These are phyloP conservation scores for Phylloporus scabripes DNA, from an alignment of 768 basidiomycete genomes.

Conservation along the genomic window DNA sequence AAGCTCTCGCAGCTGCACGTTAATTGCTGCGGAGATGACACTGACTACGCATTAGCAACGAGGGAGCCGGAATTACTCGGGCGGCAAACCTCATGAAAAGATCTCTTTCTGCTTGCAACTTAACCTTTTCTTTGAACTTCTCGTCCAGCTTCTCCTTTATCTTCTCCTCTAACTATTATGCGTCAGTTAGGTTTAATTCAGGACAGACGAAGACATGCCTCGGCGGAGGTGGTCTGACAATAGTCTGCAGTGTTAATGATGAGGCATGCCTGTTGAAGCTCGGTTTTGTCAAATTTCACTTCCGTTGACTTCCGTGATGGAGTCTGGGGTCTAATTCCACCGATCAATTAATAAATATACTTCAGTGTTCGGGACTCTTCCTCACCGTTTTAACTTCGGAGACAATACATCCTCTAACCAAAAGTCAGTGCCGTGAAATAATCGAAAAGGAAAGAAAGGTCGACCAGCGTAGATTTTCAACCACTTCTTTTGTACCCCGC, in stretches of 20 bases:
- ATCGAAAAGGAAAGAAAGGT: conserved; percentile 15
- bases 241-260: conserved; percentile 97
- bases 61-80: background rate
- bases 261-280: conserved; percentile 80
- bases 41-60: conserved; percentile 34
- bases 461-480: conserved; percentile 85
- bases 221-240: conserved; percentile 84
- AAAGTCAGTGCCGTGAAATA: background rate
- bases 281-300: conserved; percentile 64
- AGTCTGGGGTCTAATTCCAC: conserved; percentile 34
- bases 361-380: conserved; percentile 2
- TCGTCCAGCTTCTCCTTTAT: conserved; percentile 76
- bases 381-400: conserved; percentile 65
- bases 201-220: conserved; percentile 43
- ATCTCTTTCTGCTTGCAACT: conserved; percentile 81
- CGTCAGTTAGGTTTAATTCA: background rate
- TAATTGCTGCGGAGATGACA: conserved; percentile 79
- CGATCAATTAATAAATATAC: background rate
- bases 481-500: conserved; percentile 88
- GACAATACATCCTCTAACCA: conserved; percentile 78
- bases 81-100: conserved; percentile 73
- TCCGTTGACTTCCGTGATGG: conserved; percentile 68
- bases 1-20: conserved; percentile 74
- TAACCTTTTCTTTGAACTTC: conserved; percentile 72
- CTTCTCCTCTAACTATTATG: conserved; percentile 79